Base-by-base conservation (phyloP, 192 early-diverging fungal genomes). In the Umbelopsis isabellina region DNA sequence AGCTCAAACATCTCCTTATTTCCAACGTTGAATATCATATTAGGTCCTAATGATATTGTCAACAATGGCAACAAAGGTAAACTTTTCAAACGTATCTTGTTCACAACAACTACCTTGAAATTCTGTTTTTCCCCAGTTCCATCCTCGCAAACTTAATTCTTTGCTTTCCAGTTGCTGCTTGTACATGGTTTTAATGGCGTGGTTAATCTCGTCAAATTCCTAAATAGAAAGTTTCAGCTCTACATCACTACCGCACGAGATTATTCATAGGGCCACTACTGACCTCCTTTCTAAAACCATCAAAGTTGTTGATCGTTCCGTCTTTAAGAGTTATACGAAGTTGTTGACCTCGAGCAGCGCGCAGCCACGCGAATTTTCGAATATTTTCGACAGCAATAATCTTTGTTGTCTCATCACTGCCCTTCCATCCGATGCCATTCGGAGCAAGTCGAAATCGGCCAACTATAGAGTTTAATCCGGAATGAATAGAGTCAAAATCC, bases 101-200 rank as follows among this genome's bases (percentile, higher is more conserved):
- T 41, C 0, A 41, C 37, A 70, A 23, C 6, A 25, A 55, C 48
- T 85, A 80, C 91, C 89, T 74, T 92, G 85, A 71, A 95, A 93
- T 49, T 93, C 93, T 21, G 90, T 85, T 73, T 90, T 87, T 65
- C 97, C 97, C 97, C 97, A 99, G 84, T 99, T 98, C 91, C 94
- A 97, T 33, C 97, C 97, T 70, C 90, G 91, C 11, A 96, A 77
- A 70, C 94, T 94, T 52, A 93, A 76, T 70, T 99, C 96, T 72
- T 90, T 91, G 25, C 80, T 74, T 70, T 98, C 95, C 20, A 99
- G 75, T 0, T 79, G 82, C 49, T 93, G 76, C 49, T 88, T 83
- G 80, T 96, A 97, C 68, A 89, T 84, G 8, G 78, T 68, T 70
- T 88, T 91, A 46, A 94, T 69, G 3, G 87, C 77, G 22, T 93